These are phyloP conservation scores for Plantago ovata DNA, from an alignment of 257 asterid species.

Conservation along the genomic window DNA sequence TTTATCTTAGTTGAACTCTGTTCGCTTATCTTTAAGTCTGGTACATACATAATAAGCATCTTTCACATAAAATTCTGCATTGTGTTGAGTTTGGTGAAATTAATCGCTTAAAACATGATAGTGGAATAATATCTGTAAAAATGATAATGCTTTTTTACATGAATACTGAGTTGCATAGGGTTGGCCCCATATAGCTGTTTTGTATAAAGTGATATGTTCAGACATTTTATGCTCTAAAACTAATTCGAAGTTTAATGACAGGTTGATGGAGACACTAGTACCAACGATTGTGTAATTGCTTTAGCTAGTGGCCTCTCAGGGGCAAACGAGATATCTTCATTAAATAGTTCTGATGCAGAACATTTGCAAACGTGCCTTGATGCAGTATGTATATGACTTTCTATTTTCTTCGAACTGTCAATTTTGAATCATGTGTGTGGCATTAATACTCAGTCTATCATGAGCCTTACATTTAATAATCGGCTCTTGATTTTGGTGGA, in stretches of 20 bases:
- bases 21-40: no score
- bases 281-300: slow-evolving; percentile 95
- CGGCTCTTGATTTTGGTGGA: neutral
- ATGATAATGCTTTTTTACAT: no score
- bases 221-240: slow-evolving; percentile 3
- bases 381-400: slow-evolving; percentile 54
- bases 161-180: no score
- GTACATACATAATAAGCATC: no score
- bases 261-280: slow-evolving; percentile 97
- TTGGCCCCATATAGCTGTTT: no score
- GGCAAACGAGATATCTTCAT: slow-evolving; percentile 62
- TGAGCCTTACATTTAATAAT: neutral
- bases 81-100: no score
- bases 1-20: no score
- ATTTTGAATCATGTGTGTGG: neutral
- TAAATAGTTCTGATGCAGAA: slow-evolving; percentile 61
- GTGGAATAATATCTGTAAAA: no score
- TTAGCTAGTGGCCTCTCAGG: slow-evolving; percentile 99
- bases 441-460: no score
- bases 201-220: neutral
- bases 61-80: no score
- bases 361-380: slow-evolving; percentile 90
- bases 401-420: neutral
- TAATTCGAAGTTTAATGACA: slow-evolving; percentile 31
- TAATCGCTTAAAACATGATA: no score